phyloP scores from a whole-genome alignment of 768 basidiomycete species.

The Obba rivulosa region DNA sequence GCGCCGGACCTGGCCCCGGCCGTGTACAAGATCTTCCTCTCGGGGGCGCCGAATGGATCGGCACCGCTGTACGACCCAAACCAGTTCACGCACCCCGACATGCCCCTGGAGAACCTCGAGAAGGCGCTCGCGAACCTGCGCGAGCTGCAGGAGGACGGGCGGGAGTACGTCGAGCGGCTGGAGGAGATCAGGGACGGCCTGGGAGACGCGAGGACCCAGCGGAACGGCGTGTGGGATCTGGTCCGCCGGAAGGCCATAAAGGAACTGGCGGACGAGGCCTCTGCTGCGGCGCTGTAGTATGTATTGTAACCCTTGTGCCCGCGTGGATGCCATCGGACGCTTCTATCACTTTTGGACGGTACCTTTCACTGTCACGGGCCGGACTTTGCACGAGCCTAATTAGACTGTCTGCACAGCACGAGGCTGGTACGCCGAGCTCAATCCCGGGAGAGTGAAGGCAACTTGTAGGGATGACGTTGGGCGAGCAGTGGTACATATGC shows the following conservation, averaged over 20 bases:
- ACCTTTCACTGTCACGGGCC: no score
- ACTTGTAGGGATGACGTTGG: no score
- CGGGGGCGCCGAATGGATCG: constrained; percentile 42
- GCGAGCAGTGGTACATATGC: no score
- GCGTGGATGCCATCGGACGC: neutral
- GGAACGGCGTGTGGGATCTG: constrained; percentile 70
- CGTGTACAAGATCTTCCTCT: constrained; percentile 63
- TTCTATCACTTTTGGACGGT: no score
- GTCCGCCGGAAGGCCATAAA: constrained; percentile 69
- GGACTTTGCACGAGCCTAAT: no score
- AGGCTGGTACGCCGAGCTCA: no score
- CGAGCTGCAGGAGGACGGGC: constrained; percentile 81
- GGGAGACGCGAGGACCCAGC: constrained; percentile 67
- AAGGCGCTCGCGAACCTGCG: constrained; percentile 68
- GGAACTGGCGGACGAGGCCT: constrained; percentile 67
- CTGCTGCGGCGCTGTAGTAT: constrained; percentile 11
- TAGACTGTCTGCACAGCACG: no score
- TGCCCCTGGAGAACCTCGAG: constrained; percentile 66
- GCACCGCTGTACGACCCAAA: constrained; percentile 50
- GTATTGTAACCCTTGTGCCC: neutral
- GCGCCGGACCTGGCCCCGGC: constrained; percentile 65
- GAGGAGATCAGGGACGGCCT: constrained; percentile 80
- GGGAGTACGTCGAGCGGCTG: constrained; percentile 81
- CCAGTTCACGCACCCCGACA: constrained; percentile 58
- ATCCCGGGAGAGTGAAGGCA: no score